Evolutionary conservation across 2,329 filamentous ascomycete species (phyloP).

Genomic region (Curvularia sp.): DNA sequence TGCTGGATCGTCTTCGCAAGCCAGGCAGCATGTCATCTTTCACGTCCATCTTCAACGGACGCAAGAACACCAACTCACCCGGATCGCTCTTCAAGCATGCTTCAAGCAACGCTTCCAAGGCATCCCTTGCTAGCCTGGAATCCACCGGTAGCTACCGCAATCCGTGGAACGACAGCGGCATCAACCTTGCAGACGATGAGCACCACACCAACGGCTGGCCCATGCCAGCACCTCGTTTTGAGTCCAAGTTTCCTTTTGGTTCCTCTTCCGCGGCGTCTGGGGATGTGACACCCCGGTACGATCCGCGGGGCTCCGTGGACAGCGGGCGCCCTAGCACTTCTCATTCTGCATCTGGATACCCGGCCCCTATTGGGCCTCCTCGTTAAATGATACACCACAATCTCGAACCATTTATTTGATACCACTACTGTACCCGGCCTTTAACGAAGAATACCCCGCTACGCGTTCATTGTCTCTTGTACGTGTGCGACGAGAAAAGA

Average conservation of each 20-base stretch:
- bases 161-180: slow-evolving; percentile 97
- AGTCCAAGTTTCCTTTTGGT: slow-evolving; percentile 71
- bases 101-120: slow-evolving; percentile 92
- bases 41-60: slow-evolving; percentile 91
- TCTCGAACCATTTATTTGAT: slow-evolving; percentile 36
- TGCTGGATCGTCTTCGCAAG: slow-evolving; percentile 93
- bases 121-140: slow-evolving; percentile 93
- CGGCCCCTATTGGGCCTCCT: slow-evolving; percentile 87
- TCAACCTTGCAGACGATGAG: slow-evolving; percentile 89
- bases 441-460: slow-evolving; percentile 50
- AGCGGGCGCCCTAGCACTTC: slow-evolving; percentile 92
- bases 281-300: slow-evolving; percentile 84
- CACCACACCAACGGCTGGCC: slow-evolving; percentile 54
- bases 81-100: slow-evolving; percentile 83
- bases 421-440: slow-evolving; percentile 44
- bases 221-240: slow-evolving; percentile 53
- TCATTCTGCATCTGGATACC: slow-evolving; percentile 98
- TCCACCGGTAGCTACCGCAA: slow-evolving; percentile 95
- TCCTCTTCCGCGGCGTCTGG: slow-evolving; percentile 64
- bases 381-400: slow-evolving; percentile 67
- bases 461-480: slow-evolving; percentile 38
- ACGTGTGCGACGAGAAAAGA: slow-evolving; percentile 49
- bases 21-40: slow-evolving; percentile 93
- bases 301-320: slow-evolving; percentile 83
- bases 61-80: slow-evolving; percentile 85